Percentiles rank a stretch among this genome's conserved stretches.
Evolutionary conservation across 73 alveolate genomes (phyloP).

Genomic region (Effrenium voratum): DNA sequence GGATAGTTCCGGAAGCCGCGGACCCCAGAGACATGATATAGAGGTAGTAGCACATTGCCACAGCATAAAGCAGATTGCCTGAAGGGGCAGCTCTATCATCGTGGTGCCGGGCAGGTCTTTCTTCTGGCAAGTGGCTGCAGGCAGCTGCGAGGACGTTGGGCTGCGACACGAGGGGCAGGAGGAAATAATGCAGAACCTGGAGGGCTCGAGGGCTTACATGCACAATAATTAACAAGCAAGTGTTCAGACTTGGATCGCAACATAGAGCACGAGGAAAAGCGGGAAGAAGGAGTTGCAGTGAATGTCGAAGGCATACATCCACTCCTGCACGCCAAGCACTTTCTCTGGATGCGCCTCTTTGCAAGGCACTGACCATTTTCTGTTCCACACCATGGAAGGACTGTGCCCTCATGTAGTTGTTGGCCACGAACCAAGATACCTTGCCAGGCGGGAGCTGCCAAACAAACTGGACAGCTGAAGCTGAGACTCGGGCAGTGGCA

Average conservation of each 20-base stretch:
- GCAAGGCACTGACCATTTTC: not conserved
- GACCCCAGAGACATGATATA: conserved; percentile 87
- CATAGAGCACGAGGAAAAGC: conserved; percentile 39
- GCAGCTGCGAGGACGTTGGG: conserved; percentile 50
- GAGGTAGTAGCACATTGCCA: conserved; percentile 71
- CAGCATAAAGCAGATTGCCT: conserved; percentile 68
- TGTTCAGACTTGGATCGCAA: not conserved
- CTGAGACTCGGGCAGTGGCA: conserved; percentile 14
- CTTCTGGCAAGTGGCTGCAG: not conserved
- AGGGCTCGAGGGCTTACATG: too few species aligned
- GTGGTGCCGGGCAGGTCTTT: not conserved
- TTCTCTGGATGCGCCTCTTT: not conserved
- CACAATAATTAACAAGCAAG: not conserved
- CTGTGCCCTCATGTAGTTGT: conserved; percentile 88
- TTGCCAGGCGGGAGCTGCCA: not conserved
- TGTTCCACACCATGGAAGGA: conserved; percentile 79
- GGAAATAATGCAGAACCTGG: conserved; percentile 60
- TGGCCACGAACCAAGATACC: conserved; percentile 86
- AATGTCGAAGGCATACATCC: conserved; percentile 92
- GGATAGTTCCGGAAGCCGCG: not conserved
- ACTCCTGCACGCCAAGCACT: not conserved
- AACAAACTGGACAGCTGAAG: too few species aligned
- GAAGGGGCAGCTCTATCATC: not conserved
- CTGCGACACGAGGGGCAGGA: conserved; percentile 61
- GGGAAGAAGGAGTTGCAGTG: conserved; percentile 91